These are phyloP conservation scores for Pestalotiopsis fici DNA, from an alignment of 2,329 filamentous ascomycete species.

Conservation along the genomic window DNA sequence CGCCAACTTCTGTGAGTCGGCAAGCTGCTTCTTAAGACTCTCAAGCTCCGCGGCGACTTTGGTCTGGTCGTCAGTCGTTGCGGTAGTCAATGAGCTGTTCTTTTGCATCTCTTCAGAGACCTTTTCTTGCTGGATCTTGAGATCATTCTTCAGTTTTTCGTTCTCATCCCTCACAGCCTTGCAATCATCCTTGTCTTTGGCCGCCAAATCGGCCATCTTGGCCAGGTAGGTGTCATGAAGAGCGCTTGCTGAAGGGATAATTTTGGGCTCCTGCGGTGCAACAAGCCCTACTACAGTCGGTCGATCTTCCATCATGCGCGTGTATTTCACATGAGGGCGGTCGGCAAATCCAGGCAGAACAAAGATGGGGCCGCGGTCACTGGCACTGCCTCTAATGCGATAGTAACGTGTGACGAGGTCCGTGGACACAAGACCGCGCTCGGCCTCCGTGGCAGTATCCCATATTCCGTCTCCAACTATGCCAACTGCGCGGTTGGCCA, in stretches of 20 bases:
- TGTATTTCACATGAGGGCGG: conserved; percentile 46
- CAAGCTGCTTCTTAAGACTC: neutral
- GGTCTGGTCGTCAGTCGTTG: neutral
- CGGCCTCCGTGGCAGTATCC: conserved; percentile 29
- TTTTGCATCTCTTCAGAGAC: neutral
- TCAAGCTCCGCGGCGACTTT: neutral
- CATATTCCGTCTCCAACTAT: conserved; percentile 40
- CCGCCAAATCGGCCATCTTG: conserved; percentile 22
- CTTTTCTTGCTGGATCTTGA: conserved; percentile 6
- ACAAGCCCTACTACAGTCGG: conserved; percentile 38
- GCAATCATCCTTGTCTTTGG: conserved; percentile 14
- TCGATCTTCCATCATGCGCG: conserved; percentile 43
- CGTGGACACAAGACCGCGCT: conserved; percentile 48
- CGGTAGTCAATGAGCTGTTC: neutral
- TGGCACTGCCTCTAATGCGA: conserved; percentile 45
- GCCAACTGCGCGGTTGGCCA: conserved; percentile 35
- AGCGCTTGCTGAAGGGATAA: neutral
- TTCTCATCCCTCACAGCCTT: conserved; percentile 10
- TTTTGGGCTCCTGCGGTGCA: conserved; percentile 13
- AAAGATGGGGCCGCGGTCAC: conserved; percentile 49
- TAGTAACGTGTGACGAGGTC: conserved; percentile 55
- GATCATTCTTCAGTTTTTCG: conserved; percentile 11
- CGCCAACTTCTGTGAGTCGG: neutral
- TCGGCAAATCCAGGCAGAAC: conserved; percentile 50
- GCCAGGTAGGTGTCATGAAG: conserved; percentile 9